A percentile compares a stretch with the other conserved stretches of the same genome.
phyloP scores from a whole-genome alignment of 2,329 filamentous ascomycete genomes.

The Cladorrhinum sp. region DNA sequence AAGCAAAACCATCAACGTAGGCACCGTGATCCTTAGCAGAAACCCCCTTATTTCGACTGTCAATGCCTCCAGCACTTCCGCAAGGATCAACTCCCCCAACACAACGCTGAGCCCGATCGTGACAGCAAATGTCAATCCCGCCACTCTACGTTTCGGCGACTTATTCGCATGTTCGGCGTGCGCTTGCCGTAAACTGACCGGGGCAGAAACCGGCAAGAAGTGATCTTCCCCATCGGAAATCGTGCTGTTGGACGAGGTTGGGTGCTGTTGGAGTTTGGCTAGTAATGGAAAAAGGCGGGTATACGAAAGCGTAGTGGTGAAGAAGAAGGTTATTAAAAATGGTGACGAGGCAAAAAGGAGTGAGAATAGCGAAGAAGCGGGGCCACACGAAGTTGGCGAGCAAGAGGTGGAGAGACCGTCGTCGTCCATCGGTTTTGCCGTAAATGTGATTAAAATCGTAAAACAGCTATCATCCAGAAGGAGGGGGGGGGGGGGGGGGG shows the following conservation, averaged over 20 bases:
- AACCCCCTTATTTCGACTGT: constrained; percentile 63
- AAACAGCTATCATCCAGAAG: too few species aligned
- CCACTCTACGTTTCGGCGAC: constrained; percentile 48
- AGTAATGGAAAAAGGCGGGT: constrained; percentile 72
- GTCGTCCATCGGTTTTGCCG: background rate
- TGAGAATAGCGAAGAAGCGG: constrained; percentile 13
- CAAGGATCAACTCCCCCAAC: constrained; percentile 75
- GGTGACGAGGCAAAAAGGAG: constrained; percentile 58
- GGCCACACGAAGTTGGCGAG: constrained; percentile 12
- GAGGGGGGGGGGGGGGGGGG: too few species aligned
- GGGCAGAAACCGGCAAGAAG: constrained; percentile 60
- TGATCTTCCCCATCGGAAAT: constrained; percentile 57
- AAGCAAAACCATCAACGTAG: constrained; percentile 67
- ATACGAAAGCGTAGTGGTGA: constrained; percentile 60
- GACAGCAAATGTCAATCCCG: constrained; percentile 67
- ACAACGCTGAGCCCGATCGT: constrained; percentile 76
- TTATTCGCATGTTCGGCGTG: constrained; percentile 58
- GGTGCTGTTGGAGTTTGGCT: constrained; percentile 45
- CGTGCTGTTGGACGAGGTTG: constrained; percentile 22
- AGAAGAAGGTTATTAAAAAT: constrained; percentile 67
- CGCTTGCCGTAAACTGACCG: constrained; percentile 54
- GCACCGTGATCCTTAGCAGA: constrained; percentile 67
- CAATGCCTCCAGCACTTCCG: constrained; percentile 77
- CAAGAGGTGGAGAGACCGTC: background rate
- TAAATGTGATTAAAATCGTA: too few species aligned